Evolutionary conservation across 179 eudicot species (phyloP).

Genomic region (Carnegiea gigantea): DNA sequence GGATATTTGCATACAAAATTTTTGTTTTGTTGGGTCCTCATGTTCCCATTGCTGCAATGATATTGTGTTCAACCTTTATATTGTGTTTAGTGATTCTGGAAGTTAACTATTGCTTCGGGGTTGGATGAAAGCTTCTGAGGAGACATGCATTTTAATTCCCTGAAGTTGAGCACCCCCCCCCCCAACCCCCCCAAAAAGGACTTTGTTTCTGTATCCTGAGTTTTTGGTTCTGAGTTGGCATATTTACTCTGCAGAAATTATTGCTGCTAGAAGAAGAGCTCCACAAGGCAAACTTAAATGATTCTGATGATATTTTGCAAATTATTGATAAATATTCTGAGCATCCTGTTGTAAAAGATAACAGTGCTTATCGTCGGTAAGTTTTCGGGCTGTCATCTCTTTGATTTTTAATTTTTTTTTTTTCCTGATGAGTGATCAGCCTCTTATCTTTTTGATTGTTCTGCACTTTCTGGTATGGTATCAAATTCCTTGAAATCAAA

Average conservation of each 20-base stretch:
- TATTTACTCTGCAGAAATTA: slow-evolving; percentile 46
- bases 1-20: no score
- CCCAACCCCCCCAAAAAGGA: background rate
- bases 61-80: background rate
- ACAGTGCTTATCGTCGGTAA: slow-evolving; percentile 57
- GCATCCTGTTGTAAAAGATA: slow-evolving; percentile 60
- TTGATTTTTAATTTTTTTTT: background rate
- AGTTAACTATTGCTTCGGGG: background rate
- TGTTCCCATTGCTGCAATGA: background rate
- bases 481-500: background rate
- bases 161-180: background rate
- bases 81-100: background rate
- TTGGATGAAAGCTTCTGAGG: background rate
- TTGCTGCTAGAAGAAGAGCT: slow-evolving; percentile 56
- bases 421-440: no score
- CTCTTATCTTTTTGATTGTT: no score
- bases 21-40: background rate
- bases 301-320: slow-evolving; percentile 37
- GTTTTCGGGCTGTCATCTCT: slow-evolving; percentile 8
- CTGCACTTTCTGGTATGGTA: background rate
- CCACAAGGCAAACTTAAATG: slow-evolving; percentile 37
- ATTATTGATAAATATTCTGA: slow-evolving; percentile 46
- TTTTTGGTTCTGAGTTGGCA: slow-evolving; percentile 1
- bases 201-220: background rate
- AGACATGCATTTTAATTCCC: background rate